Base-by-base conservation (phyloP, 305 asterid genomes). In the Striga hermonthica region DNA sequence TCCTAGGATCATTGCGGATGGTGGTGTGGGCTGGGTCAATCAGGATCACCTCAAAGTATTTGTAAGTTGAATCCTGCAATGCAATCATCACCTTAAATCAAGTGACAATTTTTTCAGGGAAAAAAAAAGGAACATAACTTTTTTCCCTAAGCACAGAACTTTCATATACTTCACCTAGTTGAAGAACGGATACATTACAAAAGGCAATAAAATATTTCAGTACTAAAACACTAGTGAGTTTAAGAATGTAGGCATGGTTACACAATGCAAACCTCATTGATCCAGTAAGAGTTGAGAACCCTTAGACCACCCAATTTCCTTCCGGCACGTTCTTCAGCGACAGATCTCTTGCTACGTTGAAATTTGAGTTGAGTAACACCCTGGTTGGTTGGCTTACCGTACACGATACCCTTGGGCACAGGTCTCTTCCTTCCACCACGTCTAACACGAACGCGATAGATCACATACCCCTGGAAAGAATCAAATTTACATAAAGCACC, bases 381-480 rank as follows among this genome's bases (percentile, higher is more conserved):
- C 61, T 57, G 61, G 61, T 57, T 57, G 4, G 61, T 57, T 5
- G 61, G 61, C 41, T 57, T 57, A 10, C 61, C 61, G 10, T 57
- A 57, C 9, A 57, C 61, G 31, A 57, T 57, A 57, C 61, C 61
- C 61, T 57, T 57, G 22, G 61, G 43, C 7, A 57, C 61, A 2
- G 61, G 61, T 41, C 61, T 57, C 61, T 57, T 57, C 43, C 61
- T 36, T 31, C 61, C 61, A 22, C 61, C 61, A 35, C 61, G 61
- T 57, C 61, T 11, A 34, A 57, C 61, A 34, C 61, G 61, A 4
- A 57, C 61, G 35, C 61, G 61, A 41, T 57, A 57, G 3, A 57
- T 13, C 16, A 57, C 61, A 57, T 57, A 57, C 14, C 61, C 61
- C 61, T 57, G 14, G 35, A 5, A 8, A 13, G 41, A 3, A 6